A percentile compares a stretch with the other conserved stretches of the same genome.
phyloP scores from a whole-genome alignment of 2,329 filamentous ascomycete species.

The Pezicula radicicola region DNA sequence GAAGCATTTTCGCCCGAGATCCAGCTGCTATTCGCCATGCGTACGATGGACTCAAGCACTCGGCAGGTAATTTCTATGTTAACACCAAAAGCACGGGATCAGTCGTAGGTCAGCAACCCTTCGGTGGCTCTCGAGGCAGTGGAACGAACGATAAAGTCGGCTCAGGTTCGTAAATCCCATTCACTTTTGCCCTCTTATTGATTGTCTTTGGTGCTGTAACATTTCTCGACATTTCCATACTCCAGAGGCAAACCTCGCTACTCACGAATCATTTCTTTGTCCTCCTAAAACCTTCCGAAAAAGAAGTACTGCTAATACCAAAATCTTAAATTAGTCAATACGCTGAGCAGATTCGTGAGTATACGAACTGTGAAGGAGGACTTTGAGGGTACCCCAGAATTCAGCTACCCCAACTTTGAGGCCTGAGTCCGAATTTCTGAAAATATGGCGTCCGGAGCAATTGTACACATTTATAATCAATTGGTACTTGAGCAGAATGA shows the following conservation, averaged over 20 bases:
- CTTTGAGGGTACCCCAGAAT: conserved; percentile 59
- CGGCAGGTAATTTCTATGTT: conserved; percentile 82
- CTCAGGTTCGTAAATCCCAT: conserved; percentile 29
- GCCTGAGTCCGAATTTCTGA: conserved; percentile 5
- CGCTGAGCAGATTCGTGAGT: conserved; percentile 65
- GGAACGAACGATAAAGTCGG: conserved; percentile 75
- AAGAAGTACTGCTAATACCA: no score
- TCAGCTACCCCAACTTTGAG: conserved; percentile 72
- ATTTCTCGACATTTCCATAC: no score
- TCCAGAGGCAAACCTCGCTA: no score
- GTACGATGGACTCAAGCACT: conserved; percentile 67
- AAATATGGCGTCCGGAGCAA: neutral
- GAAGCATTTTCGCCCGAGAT: conserved; percentile 71
- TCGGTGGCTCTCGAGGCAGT: conserved; percentile 64
- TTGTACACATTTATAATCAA: neutral
- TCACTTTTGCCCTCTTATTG: no score
- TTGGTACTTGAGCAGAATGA: neutral
- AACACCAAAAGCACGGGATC: conserved; percentile 79
- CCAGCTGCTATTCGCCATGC: conserved; percentile 62
- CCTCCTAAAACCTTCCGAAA: no score
- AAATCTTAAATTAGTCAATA: conserved; percentile 35
- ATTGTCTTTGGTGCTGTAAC: no score
- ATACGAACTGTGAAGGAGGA: conserved; percentile 72
- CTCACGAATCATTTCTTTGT: no score
- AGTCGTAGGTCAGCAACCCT: conserved; percentile 71